A percentile compares a stretch with the other conserved stretches of the same genome.
Conservation (phyloP, 2,329 filamentous ascomycete genomes). For the Cladosporium oxysporum region DNA sequence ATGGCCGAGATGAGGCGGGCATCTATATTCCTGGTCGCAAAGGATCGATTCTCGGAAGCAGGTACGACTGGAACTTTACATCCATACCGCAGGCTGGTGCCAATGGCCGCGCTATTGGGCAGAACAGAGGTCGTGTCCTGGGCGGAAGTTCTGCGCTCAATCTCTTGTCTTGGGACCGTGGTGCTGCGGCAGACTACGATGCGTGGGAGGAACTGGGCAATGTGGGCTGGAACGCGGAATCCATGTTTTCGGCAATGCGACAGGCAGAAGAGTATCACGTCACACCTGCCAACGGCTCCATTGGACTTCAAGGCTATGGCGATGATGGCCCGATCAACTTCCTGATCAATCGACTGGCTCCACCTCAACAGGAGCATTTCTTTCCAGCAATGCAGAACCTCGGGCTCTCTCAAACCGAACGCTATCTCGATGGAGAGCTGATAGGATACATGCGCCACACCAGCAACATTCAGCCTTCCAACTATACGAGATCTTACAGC, state of each 20-base stretch:
- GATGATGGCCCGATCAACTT: constrained; percentile 37
- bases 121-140: constrained; percentile 52
- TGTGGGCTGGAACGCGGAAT: constrained; percentile 43
- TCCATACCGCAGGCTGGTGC: constrained; percentile 45
- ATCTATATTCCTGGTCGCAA: constrained; percentile 31
- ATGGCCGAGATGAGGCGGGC: constrained; percentile 21
- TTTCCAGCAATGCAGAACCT: constrained; percentile 50
- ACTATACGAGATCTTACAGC: constrained; percentile 53
- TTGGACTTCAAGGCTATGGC: constrained; percentile 31
- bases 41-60: constrained; percentile 26
- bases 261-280: constrained; percentile 36
- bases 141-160: constrained; percentile 53
- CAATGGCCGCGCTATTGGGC: constrained; percentile 43
- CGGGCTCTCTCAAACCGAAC: constrained; percentile 44
- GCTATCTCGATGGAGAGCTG: constrained; percentile 53
- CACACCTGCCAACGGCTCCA: constrained; percentile 15
- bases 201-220: constrained; percentile 40
- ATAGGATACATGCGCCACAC: constrained; percentile 55
- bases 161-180: constrained; percentile 40
- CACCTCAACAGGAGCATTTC: constrained; percentile 47
- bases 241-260: constrained; percentile 37
- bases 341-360: constrained; percentile 47
- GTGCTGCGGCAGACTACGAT: constrained; percentile 35
- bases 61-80: constrained; percentile 48
- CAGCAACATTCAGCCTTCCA: constrained; percentile 50